Evolutionary conservation across 1,284 basidiomycete species (phyloP), one percentile per base, ranked within the genome.

Genomic region (Fistulinella staudtii): DNA sequence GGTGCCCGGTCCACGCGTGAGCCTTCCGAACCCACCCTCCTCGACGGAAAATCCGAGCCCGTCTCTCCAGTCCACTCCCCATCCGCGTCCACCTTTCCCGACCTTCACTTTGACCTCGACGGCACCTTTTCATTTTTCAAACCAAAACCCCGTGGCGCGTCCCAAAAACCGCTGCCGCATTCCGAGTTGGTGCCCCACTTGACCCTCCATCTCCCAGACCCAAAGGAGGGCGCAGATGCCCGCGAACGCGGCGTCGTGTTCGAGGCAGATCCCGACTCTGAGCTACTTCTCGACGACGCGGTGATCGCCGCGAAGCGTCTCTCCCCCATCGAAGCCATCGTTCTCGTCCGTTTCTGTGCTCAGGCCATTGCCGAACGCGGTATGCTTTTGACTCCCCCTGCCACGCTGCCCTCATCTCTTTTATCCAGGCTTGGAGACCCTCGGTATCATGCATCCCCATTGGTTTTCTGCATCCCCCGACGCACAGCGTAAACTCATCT

Each of bases 361-460:
- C 71, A 76, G 52, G 74, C 75, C 35, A 82, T 88, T 36, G 67
- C 72, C 39, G 71, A 78, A 41, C 73, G 76, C 57, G 85, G 85
- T 78, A 67, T 46, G 74, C 2, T 11, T 65, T 38, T 17, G 2
- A 25, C 7, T 33, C 9, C 4, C 27, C 18, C 36, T 39, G 20
- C 37, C 42, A 30, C 37, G 4, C 34, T 43, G 20, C 31, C 31
- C 44, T 42, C 30, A 58, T 41, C 33, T 14, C 1, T 1, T 31
- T 31, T 31, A 36, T 37, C 43, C 50, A 88, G 85, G 85, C 22
- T 68, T 86, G 39, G 84, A 86, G 60, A 80, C 80, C 3, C 78
- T 85, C 39, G 85, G 85, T 23, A 72, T 89, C 31, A 88, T 89
- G 83, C 82, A 84, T 55, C 84, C 86, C 5, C 82, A 88, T 59